These are phyloP conservation scores for Lodderomyces oxycetoniae DNA, from an alignment of 1,139 yeast genomes.

Conservation along the genomic window DNA sequence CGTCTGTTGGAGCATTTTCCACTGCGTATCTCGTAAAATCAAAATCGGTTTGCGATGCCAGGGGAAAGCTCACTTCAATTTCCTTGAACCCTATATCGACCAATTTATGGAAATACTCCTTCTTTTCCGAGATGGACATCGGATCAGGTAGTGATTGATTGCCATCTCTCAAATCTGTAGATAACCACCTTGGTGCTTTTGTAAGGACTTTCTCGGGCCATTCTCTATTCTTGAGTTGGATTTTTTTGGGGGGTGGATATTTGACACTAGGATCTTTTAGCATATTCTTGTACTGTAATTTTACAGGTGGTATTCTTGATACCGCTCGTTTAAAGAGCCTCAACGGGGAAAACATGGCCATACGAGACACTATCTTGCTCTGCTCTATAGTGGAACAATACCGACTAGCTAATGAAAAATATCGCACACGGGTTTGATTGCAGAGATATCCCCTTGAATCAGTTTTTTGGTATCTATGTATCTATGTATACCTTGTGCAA, in stretches of 20 bases:
- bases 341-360: conserved; percentile 25
- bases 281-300: conserved; percentile 26
- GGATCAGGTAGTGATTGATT: conserved; percentile 50
- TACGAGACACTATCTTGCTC: too few relatives aligned
- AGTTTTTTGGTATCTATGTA: too few relatives aligned
- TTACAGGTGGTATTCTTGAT: conserved; percentile 17
- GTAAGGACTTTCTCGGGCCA: conserved; percentile 41
- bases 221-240: conserved; percentile 35
- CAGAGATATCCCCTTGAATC: too few relatives aligned
- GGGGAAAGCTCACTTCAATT: conserved; percentile 46
- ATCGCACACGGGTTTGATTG: too few relatives aligned
- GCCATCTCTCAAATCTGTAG: conserved; percentile 48
- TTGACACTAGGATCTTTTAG: conserved; percentile 40
- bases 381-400: too few relatives aligned
- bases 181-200: conserved; percentile 47
- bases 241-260: conserved; percentile 35
- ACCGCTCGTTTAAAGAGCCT: conserved; percentile 26
- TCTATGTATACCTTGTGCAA: too few relatives aligned
- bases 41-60: conserved; percentile 47
- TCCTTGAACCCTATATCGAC: conserved; percentile 46
- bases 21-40: conserved; percentile 48
- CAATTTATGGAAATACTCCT: conserved; percentile 41
- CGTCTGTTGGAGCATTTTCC: conserved; percentile 45
- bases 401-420: too few relatives aligned
- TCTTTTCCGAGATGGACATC: conserved; percentile 44